Conservation (phyloP, 1,284 basidiomycete species). For the Cystobasidium sp. region DNA sequence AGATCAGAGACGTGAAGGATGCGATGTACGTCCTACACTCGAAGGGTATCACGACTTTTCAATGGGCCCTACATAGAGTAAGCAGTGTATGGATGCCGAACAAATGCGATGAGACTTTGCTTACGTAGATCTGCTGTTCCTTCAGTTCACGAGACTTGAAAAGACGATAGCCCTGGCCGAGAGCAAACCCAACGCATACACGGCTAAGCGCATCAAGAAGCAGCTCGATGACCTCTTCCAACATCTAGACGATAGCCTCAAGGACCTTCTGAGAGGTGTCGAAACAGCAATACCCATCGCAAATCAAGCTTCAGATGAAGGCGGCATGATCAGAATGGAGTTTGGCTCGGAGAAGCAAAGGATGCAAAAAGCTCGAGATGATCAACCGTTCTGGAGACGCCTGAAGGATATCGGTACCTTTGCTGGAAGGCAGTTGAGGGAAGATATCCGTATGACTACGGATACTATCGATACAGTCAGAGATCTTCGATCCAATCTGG, state of each 20-base stretch:
- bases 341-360: constrained; percentile 42
- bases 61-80: constrained; percentile 45
- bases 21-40: constrained; percentile 46
- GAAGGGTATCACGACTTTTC: constrained; percentile 46
- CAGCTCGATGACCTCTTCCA: constrained; percentile 7
- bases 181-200: constrained; percentile 12
- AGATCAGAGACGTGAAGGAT: constrained; percentile 51
- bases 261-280: constrained; percentile 49
- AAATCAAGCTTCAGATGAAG: constrained; percentile 46
- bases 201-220: constrained; percentile 7
- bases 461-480: constrained; percentile 47
- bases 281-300: constrained; percentile 50
- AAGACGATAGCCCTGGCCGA: constrained; percentile 47
- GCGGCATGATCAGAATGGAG: constrained; percentile 41
- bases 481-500: constrained; percentile 45
- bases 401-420: constrained; percentile 40
- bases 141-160: constrained; percentile 52
- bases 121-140: not conserved
- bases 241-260: constrained; percentile 50
- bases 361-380: constrained; percentile 34
- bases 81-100: not conserved
- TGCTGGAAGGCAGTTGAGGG: constrained; percentile 46
- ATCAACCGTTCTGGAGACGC: constrained; percentile 41
- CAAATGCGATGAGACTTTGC: not conserved
- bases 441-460: constrained; percentile 50